phyloP scores from a whole-genome alignment of 169 alveolate species.

The Plasmodium knowlesi region DNA sequence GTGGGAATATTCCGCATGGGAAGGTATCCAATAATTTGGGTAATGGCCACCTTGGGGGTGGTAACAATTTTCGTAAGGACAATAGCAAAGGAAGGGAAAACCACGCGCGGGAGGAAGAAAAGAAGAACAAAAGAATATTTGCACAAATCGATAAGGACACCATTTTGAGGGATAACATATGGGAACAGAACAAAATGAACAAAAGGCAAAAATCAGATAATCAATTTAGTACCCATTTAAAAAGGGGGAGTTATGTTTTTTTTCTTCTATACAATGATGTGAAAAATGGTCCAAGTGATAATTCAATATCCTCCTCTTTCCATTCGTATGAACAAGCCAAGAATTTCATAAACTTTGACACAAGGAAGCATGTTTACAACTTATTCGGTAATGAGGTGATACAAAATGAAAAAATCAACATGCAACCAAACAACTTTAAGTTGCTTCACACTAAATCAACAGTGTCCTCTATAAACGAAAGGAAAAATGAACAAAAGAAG shows the following conservation, averaged over 20 bases:
- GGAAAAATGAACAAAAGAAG: neutral
- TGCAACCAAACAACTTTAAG: slow-evolving; percentile 1
- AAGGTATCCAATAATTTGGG: slow-evolving; percentile 10
- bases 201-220: slow-evolving; percentile 23
- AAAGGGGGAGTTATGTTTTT: slow-evolving; percentile 4
- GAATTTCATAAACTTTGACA: slow-evolving; percentile 25
- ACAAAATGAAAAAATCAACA: slow-evolving; percentile 36
- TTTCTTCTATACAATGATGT: slow-evolving; percentile 14
- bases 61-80: neutral
- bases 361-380: slow-evolving; percentile 50
- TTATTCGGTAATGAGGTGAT: slow-evolving; percentile 12
- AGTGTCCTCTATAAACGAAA: slow-evolving; percentile 6
- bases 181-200: slow-evolving; percentile 22
- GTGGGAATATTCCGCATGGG: slow-evolving; percentile 7
- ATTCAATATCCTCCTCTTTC: slow-evolving; percentile 7
- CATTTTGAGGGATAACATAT: slow-evolving; percentile 14
- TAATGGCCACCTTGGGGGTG: neutral
- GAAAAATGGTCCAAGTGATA: slow-evolving; percentile 14
- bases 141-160: slow-evolving; percentile 50
- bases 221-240: slow-evolving; percentile 27
- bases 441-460: slow-evolving; percentile 46
- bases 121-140: slow-evolving; percentile 17
- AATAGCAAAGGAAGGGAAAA: neutral
- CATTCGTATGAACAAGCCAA: slow-evolving; percentile 46
- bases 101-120: neutral